Percentiles rank a stretch among this genome's conserved stretches.
These are phyloP conservation scores for Candida ascalaphidarum DNA, from an alignment of 805 yeast genomes.

Conservation along the genomic window DNA sequence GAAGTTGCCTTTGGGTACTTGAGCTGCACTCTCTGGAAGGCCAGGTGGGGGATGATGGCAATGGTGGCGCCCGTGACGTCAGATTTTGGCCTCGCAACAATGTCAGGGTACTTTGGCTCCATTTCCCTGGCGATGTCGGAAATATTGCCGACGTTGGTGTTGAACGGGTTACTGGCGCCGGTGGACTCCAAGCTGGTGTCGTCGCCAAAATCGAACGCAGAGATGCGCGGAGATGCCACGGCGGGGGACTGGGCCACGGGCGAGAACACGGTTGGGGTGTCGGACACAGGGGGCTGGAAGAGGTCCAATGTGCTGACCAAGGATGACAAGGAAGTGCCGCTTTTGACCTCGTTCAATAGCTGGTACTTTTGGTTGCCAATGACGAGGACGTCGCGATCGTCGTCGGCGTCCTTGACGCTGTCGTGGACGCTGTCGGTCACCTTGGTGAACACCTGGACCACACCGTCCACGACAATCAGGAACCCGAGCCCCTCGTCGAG, in stretches of 20 bases:
- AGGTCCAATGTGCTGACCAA: constrained; percentile 71
- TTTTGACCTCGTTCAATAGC: constrained; percentile 67
- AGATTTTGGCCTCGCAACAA: constrained; percentile 64
- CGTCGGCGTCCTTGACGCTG: constrained; percentile 3
- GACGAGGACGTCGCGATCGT: constrained; percentile 33
- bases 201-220: no score
- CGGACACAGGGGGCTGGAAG: constrained; percentile 29
- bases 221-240: no score
- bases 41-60: constrained; percentile 82
- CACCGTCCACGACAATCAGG: constrained; percentile 88
- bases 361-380: constrained; percentile 61
- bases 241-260: no score
- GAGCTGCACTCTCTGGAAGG: constrained; percentile 62
- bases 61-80: constrained; percentile 50
- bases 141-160: background rate
- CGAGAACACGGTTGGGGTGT: no score
- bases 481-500: constrained; percentile 77
- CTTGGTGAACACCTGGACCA: constrained; percentile 67
- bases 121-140: no score
- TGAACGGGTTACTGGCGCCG: background rate
- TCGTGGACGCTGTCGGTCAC: constrained; percentile 14
- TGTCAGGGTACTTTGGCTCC: constrained; percentile 15
- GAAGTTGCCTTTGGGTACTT: constrained; percentile 86
- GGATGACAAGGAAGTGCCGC: constrained; percentile 81
- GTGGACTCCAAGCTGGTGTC: no score